Evolutionary conservation across 2,329 filamentous ascomycete species (phyloP).

Genomic region (Hirsutella minnesotensis): DNA sequence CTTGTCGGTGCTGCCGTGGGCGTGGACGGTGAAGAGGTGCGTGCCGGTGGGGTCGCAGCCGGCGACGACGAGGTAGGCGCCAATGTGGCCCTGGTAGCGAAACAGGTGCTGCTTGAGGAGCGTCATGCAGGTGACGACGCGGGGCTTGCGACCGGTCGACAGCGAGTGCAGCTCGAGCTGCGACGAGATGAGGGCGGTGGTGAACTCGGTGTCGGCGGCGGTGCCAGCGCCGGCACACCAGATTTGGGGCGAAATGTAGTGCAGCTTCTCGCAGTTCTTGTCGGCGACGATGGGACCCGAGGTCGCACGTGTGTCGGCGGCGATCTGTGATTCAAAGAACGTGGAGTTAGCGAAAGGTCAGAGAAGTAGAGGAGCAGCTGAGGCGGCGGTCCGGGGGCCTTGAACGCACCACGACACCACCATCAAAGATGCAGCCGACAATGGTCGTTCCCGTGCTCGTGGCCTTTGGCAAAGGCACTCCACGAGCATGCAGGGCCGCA

Average conservation of each 20-base stretch:
- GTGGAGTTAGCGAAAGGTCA: not conserved
- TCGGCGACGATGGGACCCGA: conserved; percentile 97
- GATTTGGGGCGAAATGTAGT: conserved; percentile 97
- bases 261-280: conserved; percentile 99
- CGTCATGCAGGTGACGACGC: conserved; percentile 98
- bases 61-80: conserved; percentile 93
- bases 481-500: conserved; percentile 84
- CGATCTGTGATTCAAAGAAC: conserved; percentile 55
- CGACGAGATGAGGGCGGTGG: conserved; percentile 94
- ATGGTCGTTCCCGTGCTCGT: conserved; percentile 98
- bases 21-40: conserved; percentile 95
- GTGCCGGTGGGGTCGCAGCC: conserved; percentile 92
- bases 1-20: conserved; percentile 96
- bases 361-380: not conserved
- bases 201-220: conserved; percentile 97
- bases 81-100: conserved; percentile 94
- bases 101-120: conserved; percentile 99
- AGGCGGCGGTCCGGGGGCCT: not conserved
- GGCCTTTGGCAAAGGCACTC: conserved; percentile 90
- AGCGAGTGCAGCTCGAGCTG: conserved; percentile 96
- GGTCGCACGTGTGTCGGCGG: conserved; percentile 94
- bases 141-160: conserved; percentile 89
- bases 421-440: conserved; percentile 92
- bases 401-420: conserved; percentile 74
- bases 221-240: conserved; percentile 98